These are phyloP conservation scores for Cytidiella melzeri DNA, from an alignment of 768 basidiomycete genomes.

Conservation along the genomic window DNA sequence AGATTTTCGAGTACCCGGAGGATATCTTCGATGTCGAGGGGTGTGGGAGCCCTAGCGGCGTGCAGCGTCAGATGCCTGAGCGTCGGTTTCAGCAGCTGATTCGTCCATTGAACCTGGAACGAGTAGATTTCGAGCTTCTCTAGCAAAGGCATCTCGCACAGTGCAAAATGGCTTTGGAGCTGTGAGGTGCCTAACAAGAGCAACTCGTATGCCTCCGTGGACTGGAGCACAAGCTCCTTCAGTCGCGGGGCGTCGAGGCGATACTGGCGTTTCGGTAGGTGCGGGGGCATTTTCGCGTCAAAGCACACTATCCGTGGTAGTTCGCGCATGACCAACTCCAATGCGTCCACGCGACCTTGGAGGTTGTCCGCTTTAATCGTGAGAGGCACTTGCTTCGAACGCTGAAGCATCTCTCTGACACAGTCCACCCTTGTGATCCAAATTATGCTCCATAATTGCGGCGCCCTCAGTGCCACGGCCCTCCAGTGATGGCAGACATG, in stretches of 20 bases:
- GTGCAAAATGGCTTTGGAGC: not conserved
- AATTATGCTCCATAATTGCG: conserved; percentile 6
- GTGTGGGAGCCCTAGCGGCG: not conserved
- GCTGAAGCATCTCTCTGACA: conserved; percentile 1
- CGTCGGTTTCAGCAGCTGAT: not conserved
- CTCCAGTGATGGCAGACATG: conserved; percentile 10
- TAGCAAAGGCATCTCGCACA: not conserved
- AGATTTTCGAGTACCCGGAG: conserved; percentile 2
- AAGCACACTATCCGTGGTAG: conserved; percentile 1
- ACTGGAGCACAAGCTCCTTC: not conserved
- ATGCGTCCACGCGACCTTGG: not conserved
- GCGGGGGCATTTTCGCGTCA: not conserved
- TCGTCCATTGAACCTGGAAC: not conserved
- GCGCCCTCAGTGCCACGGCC: conserved; percentile 3
- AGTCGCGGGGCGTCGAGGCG: not conserved
- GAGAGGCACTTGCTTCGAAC: conserved; percentile 4
- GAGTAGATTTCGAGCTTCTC: not conserved
- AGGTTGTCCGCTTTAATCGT: not conserved
- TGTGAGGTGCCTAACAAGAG: not conserved
- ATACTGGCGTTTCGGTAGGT: not conserved
- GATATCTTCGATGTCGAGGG: not conserved
- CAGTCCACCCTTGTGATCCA: not conserved
- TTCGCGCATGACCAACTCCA: not conserved
- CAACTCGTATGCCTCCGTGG: not conserved
- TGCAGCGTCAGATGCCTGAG: conserved; percentile 1